phyloP scores from a whole-genome alignment of 2,329 filamentous ascomycete species.

The Nemania sp. region DNA sequence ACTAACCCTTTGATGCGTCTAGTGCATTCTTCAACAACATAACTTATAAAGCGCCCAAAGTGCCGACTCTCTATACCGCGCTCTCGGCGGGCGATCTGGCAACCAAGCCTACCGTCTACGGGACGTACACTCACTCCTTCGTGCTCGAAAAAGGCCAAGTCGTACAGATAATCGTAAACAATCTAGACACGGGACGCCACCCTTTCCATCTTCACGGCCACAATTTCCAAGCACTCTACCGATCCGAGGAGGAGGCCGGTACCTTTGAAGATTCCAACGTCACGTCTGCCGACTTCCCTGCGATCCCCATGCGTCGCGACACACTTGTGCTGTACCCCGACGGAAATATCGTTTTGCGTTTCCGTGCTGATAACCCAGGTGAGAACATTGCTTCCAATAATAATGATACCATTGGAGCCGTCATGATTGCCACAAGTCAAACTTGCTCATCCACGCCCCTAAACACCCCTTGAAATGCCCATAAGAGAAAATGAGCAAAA shows the following conservation, averaged over 20 bases:
- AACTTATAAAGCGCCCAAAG: conserved; percentile 79
- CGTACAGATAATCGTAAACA: conserved; percentile 83
- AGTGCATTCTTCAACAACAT: conserved; percentile 79
- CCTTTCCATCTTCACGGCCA: conserved; percentile 86
- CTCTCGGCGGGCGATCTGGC: conserved; percentile 72
- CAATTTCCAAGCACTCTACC: conserved; percentile 75
- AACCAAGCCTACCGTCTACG: conserved; percentile 72
- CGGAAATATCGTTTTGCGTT: conserved; percentile 77
- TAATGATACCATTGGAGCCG: neutral
- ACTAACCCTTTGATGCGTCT: neutral
- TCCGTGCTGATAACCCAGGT: conserved; percentile 75
- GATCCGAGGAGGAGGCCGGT: conserved; percentile 69
- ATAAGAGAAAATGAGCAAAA: neutral
- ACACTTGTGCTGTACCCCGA: conserved; percentile 73
- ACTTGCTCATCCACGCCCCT: neutral
- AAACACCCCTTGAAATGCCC: neutral
- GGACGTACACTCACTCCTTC: conserved; percentile 73
- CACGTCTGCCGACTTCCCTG: conserved; percentile 61
- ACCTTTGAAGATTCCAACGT: conserved; percentile 63
- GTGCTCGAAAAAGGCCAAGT: conserved; percentile 75
- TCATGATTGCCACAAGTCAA: neutral
- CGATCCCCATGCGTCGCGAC: conserved; percentile 74
- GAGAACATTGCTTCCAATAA: conserved; percentile 23
- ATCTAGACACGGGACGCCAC: conserved; percentile 76
- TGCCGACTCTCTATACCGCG: conserved; percentile 83